Evolutionary conservation across 495 filamentous ascomycete genomes (phyloP), one percentile per base, ranked within the genome.

Genomic region (Eremomyces bilateralis): DNA sequence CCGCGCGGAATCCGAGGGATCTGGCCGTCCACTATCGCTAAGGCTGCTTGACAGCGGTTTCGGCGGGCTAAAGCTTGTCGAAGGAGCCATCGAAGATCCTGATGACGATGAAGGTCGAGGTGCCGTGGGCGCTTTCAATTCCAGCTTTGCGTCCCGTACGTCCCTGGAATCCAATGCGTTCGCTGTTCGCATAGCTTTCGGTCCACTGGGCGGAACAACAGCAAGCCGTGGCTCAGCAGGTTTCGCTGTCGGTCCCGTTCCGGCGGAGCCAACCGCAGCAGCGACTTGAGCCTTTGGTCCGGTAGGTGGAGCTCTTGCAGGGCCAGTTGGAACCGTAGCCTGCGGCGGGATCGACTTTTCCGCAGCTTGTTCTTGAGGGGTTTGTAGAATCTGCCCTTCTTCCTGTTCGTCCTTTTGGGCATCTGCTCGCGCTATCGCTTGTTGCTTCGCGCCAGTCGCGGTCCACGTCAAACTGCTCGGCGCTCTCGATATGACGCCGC

Each of bases 401-500:
- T 27, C 8, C 24, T 29, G 20, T 13, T 20, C 34, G 24, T 20
- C 3, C 13, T 27, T 17, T 36, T 6, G 41, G 22, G 1, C 31
- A 36, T 19, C 27, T 17, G 12, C 21, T 16, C 19, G 33, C 4
- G 4, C 15, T n/a, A 34, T 38, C 13, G 33, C 44, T 43, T 45
- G 62, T 63, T 13, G 48, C 38, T 29, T 50, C 45, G 10, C 46
- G 34, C 42, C 42, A 51, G 51, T 52, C 10, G 49, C 51, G 38
- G 49, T 49, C 15, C 44, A 50, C 8, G 40, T 24, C 15, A 33
- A 33, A 21, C 29, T 38, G 18, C 15, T 34, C 1, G 29, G 17
- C 3, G 38, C 10, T n/a, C 21, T 22, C 22, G 25, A 10, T 28
- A 35, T 34, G 33, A 57, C 59, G 4, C 73, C 77, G 8, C 78